phyloP scores from a whole-genome alignment of 2,329 filamentous ascomycete species.

The Diaporthe sp. region DNA sequence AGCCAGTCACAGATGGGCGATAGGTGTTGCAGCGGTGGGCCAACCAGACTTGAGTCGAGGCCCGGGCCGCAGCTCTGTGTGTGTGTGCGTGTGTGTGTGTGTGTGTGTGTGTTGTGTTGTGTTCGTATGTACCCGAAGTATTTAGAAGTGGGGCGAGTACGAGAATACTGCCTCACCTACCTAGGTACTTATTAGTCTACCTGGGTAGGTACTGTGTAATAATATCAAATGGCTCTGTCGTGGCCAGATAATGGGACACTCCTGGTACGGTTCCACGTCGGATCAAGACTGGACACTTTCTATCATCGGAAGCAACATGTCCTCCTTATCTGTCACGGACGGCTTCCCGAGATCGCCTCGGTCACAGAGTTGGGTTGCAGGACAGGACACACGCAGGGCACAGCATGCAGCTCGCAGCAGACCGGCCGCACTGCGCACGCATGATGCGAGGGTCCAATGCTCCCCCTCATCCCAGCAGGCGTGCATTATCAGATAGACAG shows the following conservation, averaged over 20 bases:
- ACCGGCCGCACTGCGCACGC: conserved; percentile 12
- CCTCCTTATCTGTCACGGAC: neutral
- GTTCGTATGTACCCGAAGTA: too few species aligned
- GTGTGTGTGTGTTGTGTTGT: too few species aligned
- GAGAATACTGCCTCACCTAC: too few species aligned
- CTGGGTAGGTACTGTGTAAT: too few species aligned
- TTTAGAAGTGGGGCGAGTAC: too few species aligned
- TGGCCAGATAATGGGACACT: neutral
- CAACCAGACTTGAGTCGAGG: conserved; percentile 5
- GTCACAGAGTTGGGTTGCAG: conserved; percentile 11
- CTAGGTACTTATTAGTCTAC: too few species aligned
- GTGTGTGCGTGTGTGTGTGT: neutral
- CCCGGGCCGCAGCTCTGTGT: conserved; percentile 3
- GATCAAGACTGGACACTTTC: neutral
- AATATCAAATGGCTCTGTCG: neutral
- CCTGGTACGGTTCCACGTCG: neutral
- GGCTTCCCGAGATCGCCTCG: conserved; percentile 1
- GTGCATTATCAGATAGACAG: conserved; percentile 27
- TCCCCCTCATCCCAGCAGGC: neutral
- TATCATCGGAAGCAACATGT: neutral
- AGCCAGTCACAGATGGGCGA: conserved; percentile 19
- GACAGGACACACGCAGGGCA: neutral
- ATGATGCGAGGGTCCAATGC: conserved; percentile 14
- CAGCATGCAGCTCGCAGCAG: conserved; percentile 19
- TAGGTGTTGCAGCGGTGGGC: conserved; percentile 4